phyloP scores from a whole-genome alignment of 2,329 filamentous ascomycete genomes.

The Aspergillus fischeri region DNA sequence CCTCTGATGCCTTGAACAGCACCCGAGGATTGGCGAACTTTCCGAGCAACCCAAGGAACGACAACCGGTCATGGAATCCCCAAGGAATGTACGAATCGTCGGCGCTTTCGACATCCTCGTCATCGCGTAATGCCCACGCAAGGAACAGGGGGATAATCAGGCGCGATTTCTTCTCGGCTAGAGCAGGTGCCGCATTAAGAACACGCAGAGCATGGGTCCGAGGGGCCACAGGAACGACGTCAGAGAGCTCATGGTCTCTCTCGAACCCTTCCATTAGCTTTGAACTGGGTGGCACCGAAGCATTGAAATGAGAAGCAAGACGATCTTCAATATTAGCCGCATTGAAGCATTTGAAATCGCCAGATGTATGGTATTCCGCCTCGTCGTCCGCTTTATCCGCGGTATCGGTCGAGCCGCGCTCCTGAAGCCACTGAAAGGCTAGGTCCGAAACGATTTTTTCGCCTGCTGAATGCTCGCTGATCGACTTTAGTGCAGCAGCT shows the following conservation, averaged over 20 bases:
- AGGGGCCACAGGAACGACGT: slow-evolving; percentile 45
- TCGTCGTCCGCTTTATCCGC: slow-evolving; percentile 24
- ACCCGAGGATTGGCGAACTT: slow-evolving; percentile 84
- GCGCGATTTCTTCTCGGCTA: slow-evolving; percentile 84
- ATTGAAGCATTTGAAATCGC: slow-evolving; percentile 79
- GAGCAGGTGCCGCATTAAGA: slow-evolving; percentile 64
- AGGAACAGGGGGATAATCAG: slow-evolving; percentile 81
- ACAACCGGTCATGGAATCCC: slow-evolving; percentile 69
- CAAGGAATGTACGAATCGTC: slow-evolving; percentile 28
- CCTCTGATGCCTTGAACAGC: slow-evolving; percentile 71
- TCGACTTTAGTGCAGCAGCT: slow-evolving; percentile 67
- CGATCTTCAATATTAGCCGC: slow-evolving; percentile 56
- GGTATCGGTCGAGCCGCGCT: slow-evolving; percentile 22
- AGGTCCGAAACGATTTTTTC: slow-evolving; percentile 69
- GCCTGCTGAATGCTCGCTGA: slow-evolving; percentile 65
- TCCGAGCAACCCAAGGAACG: slow-evolving; percentile 74
- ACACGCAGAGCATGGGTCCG: slow-evolving; percentile 77
- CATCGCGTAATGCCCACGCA: slow-evolving; percentile 64
- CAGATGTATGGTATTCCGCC: slow-evolving; percentile 21
- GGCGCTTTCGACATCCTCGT: slow-evolving; percentile 31
- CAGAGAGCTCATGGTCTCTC: slow-evolving; percentile 49
- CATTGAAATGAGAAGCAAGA: slow-evolving; percentile 50
- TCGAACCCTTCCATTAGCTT: slow-evolving; percentile 63
- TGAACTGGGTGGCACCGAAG: slow-evolving; percentile 52
- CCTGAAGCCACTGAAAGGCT: slow-evolving; percentile 71